phyloP scores from a whole-genome alignment of 2,329 filamentous ascomycete species.

The Thermoascus crustaceus region DNA sequence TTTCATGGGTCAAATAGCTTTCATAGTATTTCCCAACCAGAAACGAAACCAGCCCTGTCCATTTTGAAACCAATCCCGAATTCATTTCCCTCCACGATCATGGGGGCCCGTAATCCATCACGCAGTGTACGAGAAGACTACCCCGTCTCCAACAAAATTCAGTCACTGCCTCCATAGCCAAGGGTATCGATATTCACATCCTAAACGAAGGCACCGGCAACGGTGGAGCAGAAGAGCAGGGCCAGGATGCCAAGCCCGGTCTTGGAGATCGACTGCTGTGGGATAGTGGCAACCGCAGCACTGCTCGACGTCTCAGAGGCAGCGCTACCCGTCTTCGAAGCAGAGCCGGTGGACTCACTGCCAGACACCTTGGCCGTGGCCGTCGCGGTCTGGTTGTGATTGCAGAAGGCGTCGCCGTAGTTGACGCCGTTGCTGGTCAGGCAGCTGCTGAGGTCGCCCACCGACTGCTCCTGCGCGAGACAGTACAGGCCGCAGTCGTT shows the following conservation, averaged over 20 bases:
- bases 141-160: neutral
- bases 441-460: conserved; percentile 31
- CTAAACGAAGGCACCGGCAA: conserved; percentile 23
- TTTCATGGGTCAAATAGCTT: too few species aligned
- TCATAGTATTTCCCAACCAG: too few species aligned
- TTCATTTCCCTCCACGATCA: too few species aligned
- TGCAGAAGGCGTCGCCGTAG: conserved; percentile 39
- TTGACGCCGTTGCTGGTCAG: conserved; percentile 33
- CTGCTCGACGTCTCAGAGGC: conserved; percentile 12
- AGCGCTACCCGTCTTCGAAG: conserved; percentile 4
- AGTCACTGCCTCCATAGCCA: neutral
- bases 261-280: conserved; percentile 17
- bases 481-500: conserved; percentile 46
- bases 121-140: too few species aligned
- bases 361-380: conserved; percentile 25
- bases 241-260: conserved; percentile 23
- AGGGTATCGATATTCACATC: neutral
- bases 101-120: too few species aligned
- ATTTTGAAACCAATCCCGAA: too few species aligned
- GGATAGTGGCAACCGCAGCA: conserved; percentile 11
- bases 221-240: conserved; percentile 22
- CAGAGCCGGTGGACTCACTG: neutral
- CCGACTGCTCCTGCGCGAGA: conserved; percentile 34
- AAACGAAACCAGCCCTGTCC: too few species aligned
- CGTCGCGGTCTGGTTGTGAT: conserved; percentile 27